phyloP scores from a whole-genome alignment of 1,284 basidiomycete genomes.

The Athelia psychrophila region DNA sequence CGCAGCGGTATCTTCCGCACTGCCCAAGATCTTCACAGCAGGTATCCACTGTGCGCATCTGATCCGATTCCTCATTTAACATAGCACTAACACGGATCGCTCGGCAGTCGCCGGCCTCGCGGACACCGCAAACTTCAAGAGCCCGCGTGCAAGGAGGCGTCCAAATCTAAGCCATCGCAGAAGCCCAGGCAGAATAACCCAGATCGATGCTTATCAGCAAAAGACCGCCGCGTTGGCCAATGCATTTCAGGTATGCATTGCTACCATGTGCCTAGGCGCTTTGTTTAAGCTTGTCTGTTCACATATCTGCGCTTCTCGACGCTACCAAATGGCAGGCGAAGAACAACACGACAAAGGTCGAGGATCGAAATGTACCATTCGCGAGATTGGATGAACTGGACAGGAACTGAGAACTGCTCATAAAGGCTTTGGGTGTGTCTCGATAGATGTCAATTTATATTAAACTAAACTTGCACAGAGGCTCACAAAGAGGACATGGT shows the following conservation, averaged over 20 bases:
- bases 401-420: background rate
- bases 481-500: background rate
- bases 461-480: background rate
- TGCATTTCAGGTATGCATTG: background rate
- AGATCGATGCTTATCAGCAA: background rate
- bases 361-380: background rate
- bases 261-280: background rate
- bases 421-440: background rate
- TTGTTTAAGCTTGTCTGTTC: background rate
- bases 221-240: background rate
- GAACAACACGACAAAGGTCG: too few species aligned
- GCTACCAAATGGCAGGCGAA: too few species aligned
- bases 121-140: slow-evolving; percentile 33
- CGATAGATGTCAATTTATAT: background rate
- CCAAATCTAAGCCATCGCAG: background rate
- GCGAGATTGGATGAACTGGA: background rate
- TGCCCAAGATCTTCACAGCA: slow-evolving; percentile 76
- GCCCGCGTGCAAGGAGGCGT: slow-evolving; percentile 39
- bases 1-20: slow-evolving; percentile 66
- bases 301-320: background rate
- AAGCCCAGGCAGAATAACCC: background rate
- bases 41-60: slow-evolving; percentile 70
- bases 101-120: slow-evolving; percentile 5
- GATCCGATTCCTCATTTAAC: background rate
- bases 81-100: slow-evolving; percentile 9